Conservation (phyloP, 192 early-diverging fungal species). For the Backusella parvicylindrica region DNA sequence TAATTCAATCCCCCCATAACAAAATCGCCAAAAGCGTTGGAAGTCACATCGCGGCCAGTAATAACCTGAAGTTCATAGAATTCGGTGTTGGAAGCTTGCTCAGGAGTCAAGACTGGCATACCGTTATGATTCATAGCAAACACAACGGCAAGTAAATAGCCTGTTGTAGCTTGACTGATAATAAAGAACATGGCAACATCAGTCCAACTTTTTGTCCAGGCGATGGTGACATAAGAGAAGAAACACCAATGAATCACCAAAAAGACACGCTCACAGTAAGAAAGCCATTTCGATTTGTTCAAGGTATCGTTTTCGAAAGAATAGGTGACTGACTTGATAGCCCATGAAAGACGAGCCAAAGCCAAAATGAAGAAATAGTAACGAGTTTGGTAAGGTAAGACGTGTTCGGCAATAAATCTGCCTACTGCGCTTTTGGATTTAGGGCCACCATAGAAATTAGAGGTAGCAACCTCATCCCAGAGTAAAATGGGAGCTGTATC, state of each 20-base stretch:
- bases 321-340: constrained; percentile 58
- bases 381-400: constrained; percentile 48
- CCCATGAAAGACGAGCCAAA: constrained; percentile 78
- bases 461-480: constrained; percentile 65
- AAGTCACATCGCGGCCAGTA: constrained; percentile 73
- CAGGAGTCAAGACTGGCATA: constrained; percentile 70
- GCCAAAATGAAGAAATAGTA: constrained; percentile 72
- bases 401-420: constrained; percentile 59
- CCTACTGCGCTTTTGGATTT: constrained; percentile 43
- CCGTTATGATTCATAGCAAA: constrained; percentile 85
- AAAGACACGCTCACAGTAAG: constrained; percentile 48
- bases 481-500: constrained; percentile 76
- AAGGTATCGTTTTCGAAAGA: constrained; percentile 44
- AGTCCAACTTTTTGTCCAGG: constrained; percentile 21
- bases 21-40: constrained; percentile 65
- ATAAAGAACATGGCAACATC: constrained; percentile 57
- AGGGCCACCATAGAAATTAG: constrained; percentile 45
- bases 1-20: constrained; percentile 81
- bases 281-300: constrained; percentile 42
- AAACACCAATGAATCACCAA: constrained; percentile 68
- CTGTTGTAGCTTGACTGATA: constrained; percentile 61
- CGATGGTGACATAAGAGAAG: constrained; percentile 54
- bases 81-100: constrained; percentile 63
- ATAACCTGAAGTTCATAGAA: constrained; percentile 73
- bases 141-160: constrained; percentile 68